phyloP scores from a whole-genome alignment of 345 rosid species.

The Gynandropsis gynandra region DNA sequence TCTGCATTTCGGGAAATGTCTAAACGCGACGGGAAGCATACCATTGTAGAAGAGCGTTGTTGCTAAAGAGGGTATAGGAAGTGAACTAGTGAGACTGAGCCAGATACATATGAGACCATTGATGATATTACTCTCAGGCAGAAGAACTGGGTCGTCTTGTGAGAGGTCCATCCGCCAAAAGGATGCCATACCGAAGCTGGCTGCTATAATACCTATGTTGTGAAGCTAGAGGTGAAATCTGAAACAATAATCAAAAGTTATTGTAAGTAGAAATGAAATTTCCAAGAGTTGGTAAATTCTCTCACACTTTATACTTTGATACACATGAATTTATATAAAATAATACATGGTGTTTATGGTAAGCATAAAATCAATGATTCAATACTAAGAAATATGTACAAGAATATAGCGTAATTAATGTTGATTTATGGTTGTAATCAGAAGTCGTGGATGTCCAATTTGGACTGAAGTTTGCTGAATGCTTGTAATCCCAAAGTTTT shows the following conservation, averaged over 20 bases:
- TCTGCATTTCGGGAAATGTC: constrained; percentile 84
- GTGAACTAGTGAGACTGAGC: constrained; percentile 60
- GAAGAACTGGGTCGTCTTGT: constrained; percentile 40
- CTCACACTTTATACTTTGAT: no score
- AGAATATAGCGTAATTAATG: no score
- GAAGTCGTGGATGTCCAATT: no score
- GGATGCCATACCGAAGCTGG: constrained; percentile 91
- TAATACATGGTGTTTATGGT: no score
- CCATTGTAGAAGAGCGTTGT: constrained; percentile 77
- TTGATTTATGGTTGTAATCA: no score
- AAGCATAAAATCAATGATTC: no score
- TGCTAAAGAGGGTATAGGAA: constrained; percentile 54
- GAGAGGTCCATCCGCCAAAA: constrained; percentile 67
- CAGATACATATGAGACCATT: constrained; percentile 72
- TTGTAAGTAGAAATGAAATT: constrained; percentile 13
- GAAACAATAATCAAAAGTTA: constrained; percentile 13
- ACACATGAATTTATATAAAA: no score
- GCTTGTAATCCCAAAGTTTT: no score
- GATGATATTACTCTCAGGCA: constrained; percentile 79
- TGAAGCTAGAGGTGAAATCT: constrained; percentile 68
- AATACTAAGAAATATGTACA: no score
- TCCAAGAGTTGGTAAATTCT: background rate
- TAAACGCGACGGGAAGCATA: constrained; percentile 49
- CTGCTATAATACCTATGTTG: constrained; percentile 69
- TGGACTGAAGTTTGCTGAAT: no score